These are phyloP conservation scores for Phalaenopsis equestris DNA, from an alignment of 106 monocot genomes.

Conservation along the genomic window DNA sequence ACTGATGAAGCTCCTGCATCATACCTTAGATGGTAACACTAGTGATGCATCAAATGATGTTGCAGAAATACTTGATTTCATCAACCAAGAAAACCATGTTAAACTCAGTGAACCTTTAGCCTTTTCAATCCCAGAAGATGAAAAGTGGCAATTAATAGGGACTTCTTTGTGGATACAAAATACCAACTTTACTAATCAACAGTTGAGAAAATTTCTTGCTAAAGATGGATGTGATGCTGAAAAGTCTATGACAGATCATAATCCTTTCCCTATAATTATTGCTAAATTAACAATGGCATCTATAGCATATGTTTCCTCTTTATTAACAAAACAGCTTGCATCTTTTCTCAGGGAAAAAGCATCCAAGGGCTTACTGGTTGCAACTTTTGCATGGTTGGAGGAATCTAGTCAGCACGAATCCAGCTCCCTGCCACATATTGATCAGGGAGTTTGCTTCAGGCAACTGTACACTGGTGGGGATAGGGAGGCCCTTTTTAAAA, in stretches of 20 bases:
- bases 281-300: conserved; percentile 32
- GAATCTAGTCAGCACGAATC: conserved; percentile 18
- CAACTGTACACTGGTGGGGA: conserved; percentile 25
- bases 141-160: conserved; percentile 55
- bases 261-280: conserved; percentile 11
- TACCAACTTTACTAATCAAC: conserved; percentile 28
- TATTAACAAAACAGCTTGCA: conserved; percentile 45
- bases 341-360: conserved; percentile 44
- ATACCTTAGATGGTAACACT: conserved; percentile 14
- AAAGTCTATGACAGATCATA: conserved; percentile 9
- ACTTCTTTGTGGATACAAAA: conserved; percentile 59
- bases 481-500: conserved; percentile 20
- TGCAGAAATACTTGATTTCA: neutral
- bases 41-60: conserved; percentile 23
- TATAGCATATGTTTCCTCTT: conserved; percentile 42
- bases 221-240: conserved; percentile 19
- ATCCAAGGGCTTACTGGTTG: conserved; percentile 27
- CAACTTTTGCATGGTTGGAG: conserved; percentile 38
- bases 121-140: conserved; percentile 31
- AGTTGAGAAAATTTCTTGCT: conserved; percentile 25
- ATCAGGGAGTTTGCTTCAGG: conserved; percentile 17
- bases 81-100: conserved; percentile 5
- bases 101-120: conserved; percentile 16
- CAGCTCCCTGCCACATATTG: conserved; percentile 12
- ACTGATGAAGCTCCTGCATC: conserved; percentile 29